Percentiles rank a stretch among this genome's conserved stretches.
Evolutionary conservation across 192 early-diverging fungal species (phyloP).

Genomic region (Ambispora gerdemannii): DNA sequence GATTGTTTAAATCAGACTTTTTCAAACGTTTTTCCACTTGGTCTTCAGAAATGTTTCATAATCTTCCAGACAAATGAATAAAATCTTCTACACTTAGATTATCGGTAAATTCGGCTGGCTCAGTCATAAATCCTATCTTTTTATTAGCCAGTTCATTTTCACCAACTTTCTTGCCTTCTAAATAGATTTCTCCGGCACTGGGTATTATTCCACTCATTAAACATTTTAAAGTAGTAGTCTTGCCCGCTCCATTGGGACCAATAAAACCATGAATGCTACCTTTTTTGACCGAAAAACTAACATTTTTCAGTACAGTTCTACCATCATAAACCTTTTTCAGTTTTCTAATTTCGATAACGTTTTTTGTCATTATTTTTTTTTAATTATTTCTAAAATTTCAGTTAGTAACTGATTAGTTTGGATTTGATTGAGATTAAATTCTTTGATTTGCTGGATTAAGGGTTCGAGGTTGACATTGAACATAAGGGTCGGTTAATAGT

Average conservation of each 20-base stretch:
- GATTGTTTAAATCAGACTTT: slow-evolving; percentile 19
- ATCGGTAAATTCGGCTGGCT: slow-evolving; percentile 13
- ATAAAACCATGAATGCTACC: slow-evolving; percentile 23
- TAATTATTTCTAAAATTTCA: slow-evolving; percentile 16
- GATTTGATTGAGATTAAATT: slow-evolving; percentile 19
- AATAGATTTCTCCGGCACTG: background rate
- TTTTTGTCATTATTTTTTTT: slow-evolving; percentile 9
- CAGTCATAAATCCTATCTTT: slow-evolving; percentile 15
- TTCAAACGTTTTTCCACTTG: slow-evolving; percentile 4
- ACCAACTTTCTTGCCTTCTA: background rate
- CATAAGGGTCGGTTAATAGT: slow-evolving; percentile 3
- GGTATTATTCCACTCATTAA: slow-evolving; percentile 16
- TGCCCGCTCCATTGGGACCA: slow-evolving; percentile 71
- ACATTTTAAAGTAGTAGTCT: slow-evolving; percentile 47
- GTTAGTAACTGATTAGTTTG: slow-evolving; percentile 18
- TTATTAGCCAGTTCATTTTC: slow-evolving; percentile 13
- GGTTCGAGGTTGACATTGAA: background rate
- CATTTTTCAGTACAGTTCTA: background rate
- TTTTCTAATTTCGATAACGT: slow-evolving; percentile 14
- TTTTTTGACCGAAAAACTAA: slow-evolving; percentile 16
- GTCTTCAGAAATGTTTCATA: background rate
- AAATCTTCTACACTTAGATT: slow-evolving; percentile 16
- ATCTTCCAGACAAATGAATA: slow-evolving; percentile 6
- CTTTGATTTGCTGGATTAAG: slow-evolving; percentile 20
- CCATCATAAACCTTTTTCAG: slow-evolving; percentile 3